Percentiles rank a stretch among this genome's conserved stretches.
These are phyloP conservation scores for Acanthamoeba royreba DNA, from an alignment of 208 protist genomes.

Conservation along the genomic window DNA sequence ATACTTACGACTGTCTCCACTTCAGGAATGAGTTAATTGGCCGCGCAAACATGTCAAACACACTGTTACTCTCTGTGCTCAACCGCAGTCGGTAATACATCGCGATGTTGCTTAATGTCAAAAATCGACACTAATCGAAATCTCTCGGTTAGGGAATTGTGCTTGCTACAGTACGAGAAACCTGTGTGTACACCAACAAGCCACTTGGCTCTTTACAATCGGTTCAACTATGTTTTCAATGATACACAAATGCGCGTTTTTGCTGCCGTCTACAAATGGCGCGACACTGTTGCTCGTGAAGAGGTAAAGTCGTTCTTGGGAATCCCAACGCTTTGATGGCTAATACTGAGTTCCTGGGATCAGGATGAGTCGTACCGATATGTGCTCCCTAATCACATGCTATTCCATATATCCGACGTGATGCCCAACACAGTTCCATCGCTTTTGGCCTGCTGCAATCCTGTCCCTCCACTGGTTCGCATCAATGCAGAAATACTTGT, in stretches of 20 bases:
- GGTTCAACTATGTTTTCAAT: conserved; percentile 31
- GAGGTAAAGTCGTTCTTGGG: not conserved
- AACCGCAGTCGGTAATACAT: not conserved
- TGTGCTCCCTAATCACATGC: conserved; percentile 78
- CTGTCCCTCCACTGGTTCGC: conserved; percentile 67
- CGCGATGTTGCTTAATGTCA: no score
- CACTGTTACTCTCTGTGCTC: conserved; percentile 85
- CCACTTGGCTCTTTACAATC: conserved; percentile 43
- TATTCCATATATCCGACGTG: conserved; percentile 68
- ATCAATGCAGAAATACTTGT: not conserved
- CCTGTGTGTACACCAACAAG: conserved; percentile 79
- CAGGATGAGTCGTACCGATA: conserved; percentile 83
- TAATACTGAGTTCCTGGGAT: not conserved
- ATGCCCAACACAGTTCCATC: conserved; percentile 50
- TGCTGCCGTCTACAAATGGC: conserved; percentile 78
- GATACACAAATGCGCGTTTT: conserved; percentile 60
- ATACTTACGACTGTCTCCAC: conserved; percentile 89
- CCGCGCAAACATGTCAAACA: conserved; percentile 73
- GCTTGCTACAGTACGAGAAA: conserved; percentile 90
- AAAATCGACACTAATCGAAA: no score
- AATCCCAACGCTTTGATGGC: not conserved
- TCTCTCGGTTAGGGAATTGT: conserved; percentile 83
- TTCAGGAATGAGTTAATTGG: conserved; percentile 76
- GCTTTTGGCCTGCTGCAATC: conserved; percentile 57
- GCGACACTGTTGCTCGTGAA: conserved; percentile 76